Base-by-base conservation (phyloP, 257 asterid genomes). In the Gentiana straminea region DNA sequence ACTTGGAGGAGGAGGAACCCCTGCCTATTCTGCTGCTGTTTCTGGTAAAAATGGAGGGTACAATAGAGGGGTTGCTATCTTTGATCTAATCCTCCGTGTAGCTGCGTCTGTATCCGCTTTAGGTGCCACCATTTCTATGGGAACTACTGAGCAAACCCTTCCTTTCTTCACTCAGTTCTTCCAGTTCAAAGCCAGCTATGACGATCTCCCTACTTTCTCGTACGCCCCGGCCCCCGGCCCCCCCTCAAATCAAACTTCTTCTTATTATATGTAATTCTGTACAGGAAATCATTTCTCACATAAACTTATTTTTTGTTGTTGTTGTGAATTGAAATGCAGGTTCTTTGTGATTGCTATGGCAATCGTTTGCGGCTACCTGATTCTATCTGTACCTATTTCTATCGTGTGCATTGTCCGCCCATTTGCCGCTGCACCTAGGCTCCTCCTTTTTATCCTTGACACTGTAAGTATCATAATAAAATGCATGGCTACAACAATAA, bases 141-240 rank as follows among this genome's bases (percentile, higher is more conserved):
- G 77, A 49, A 86, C 94, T 45, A 52, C 94, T n/a, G 84, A 86
- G 55, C 77, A 90, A 58, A 84, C 94, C 2, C 94, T 86, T n/a
- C 97, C 96, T 0, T 86, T 90, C 64, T 84, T 82, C 82, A 86
- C 94, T 15, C 97, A 86, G 62, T 90, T 86, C 89, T 86, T 90
- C 74, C 97, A 90, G 74, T 90, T 90, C 65, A 76, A 66, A 69
- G 96, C 94, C 52, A 80, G 90, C 54, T 90, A 86, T 10, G 88
- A 86, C 7, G 96, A 90, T 65, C 78, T 90, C 49, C 84, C 94
- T 0, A 65, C 94, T 73, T 86, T 86, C 79, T 33, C 80, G 97
- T 86, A 57, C 75, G 94, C 51, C 54, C 50, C 8, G 75, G 94
- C 51, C 54, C 50, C 10, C 46, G 8, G 8, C 7, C 12, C 49